Conservation (phyloP, 495 filamentous ascomycete species). For the Endocarpon pusillum region DNA sequence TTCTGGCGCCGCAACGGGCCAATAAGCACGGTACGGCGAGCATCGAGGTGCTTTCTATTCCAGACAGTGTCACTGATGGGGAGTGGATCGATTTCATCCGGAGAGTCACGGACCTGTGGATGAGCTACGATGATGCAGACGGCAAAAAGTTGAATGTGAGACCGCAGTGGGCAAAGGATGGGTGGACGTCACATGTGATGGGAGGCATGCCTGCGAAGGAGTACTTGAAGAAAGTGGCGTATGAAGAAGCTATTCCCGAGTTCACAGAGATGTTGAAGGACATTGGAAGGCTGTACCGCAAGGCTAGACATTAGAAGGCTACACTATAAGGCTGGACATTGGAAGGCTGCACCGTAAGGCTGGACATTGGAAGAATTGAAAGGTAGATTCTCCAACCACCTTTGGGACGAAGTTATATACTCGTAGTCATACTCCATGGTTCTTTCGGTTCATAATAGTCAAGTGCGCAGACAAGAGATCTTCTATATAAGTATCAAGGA, state of each 20-base stretch:
- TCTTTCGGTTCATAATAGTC: no score
- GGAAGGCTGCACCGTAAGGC: constrained; percentile 22
- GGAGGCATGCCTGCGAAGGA: constrained; percentile 1
- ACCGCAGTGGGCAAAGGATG: constrained; percentile 41
- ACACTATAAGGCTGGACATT: no score
- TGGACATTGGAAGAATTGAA: constrained; percentile 28
- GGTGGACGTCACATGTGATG: constrained; percentile 16
- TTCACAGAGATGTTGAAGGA: constrained; percentile 20
- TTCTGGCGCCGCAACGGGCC: constrained; percentile 33
- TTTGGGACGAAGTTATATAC: constrained; percentile 24
- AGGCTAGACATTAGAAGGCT: no score
- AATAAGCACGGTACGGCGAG: constrained; percentile 28
- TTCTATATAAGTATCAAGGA: no score
- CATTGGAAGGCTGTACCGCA: no score
- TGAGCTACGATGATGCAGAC: no score
- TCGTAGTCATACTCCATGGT: no score
- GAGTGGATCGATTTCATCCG: constrained; percentile 30
- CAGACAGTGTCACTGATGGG: constrained; percentile 21
- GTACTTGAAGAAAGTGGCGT: constrained; percentile 26
- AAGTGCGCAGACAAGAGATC: no score
- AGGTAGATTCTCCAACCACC: constrained; percentile 23
- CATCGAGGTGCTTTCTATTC: constrained; percentile 33
- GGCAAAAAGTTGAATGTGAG: constrained; percentile 20
- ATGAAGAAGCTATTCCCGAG: constrained; percentile 25
- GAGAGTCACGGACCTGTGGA: constrained; percentile 29